phyloP scores from a whole-genome alignment of 2,329 filamentous ascomycete species.

The Xylaria digitata region DNA sequence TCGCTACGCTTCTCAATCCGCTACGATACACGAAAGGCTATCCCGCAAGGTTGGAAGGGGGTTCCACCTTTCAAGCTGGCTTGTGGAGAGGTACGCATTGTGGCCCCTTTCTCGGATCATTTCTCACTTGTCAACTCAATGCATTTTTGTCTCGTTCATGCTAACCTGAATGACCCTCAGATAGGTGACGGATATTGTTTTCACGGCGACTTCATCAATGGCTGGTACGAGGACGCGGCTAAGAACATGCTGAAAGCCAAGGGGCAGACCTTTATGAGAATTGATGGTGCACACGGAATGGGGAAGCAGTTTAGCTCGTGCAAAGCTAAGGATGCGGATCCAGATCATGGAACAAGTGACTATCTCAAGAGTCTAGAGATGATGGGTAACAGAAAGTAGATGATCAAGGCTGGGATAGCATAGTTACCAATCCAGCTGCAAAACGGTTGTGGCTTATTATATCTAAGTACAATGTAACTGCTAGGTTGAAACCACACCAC shows the following conservation, averaged over 20 bases:
- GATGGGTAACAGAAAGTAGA: slow-evolving; percentile 30
- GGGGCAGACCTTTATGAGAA: slow-evolving; percentile 48
- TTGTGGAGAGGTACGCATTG: slow-evolving; percentile 48
- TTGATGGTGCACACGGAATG: slow-evolving; percentile 52
- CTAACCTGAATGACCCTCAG: slow-evolving; percentile 17
- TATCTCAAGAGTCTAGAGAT: slow-evolving; percentile 52
- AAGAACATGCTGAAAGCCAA: slow-evolving; percentile 52
- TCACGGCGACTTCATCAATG: slow-evolving; percentile 61
- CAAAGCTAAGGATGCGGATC: slow-evolving; percentile 55
- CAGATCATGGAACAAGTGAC: slow-evolving; percentile 54
- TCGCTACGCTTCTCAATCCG: slow-evolving; percentile 59
- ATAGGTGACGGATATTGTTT: slow-evolving; percentile 51
- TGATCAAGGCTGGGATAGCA: background rate
- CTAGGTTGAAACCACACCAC: too few relatives aligned
- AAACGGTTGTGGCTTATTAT: too few relatives aligned
- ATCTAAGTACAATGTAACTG: too few relatives aligned
- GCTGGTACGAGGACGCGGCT: slow-evolving; percentile 56
- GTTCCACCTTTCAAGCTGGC: slow-evolving; percentile 58
- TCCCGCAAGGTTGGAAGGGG: slow-evolving; percentile 60
- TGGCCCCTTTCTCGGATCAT: too few relatives aligned
- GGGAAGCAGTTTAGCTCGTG: slow-evolving; percentile 49
- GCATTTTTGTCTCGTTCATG: background rate
- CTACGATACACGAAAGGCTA: slow-evolving; percentile 37
- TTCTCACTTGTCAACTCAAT: too few relatives aligned
- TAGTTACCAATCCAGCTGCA: too few relatives aligned